Conservation (phyloP, 2,329 filamentous ascomycete species). For the Alternaria longipes region DNA sequence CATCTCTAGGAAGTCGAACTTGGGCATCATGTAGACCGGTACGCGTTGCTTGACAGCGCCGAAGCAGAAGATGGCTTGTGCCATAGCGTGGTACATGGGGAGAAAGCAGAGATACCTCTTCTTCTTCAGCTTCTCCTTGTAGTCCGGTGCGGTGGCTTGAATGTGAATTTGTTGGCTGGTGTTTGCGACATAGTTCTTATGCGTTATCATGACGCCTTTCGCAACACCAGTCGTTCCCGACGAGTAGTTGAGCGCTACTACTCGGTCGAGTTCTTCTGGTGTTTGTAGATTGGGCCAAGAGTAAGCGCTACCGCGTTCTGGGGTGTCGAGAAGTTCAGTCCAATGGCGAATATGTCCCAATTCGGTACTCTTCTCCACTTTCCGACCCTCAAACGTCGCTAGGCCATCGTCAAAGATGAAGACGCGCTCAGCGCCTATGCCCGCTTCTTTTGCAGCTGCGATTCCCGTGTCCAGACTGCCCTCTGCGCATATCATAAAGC, state of each 20-base stretch:
- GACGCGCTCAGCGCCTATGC: conserved; percentile 64
- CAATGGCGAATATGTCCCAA: conserved; percentile 65
- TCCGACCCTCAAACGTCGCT: conserved; percentile 56
- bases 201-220: conserved; percentile 85
- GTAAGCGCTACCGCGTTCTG: conserved; percentile 64
- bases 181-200: conserved; percentile 79
- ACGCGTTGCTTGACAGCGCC: conserved; percentile 64
- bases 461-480: conserved; percentile 69
- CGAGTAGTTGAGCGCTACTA: conserved; percentile 80
- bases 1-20: conserved; percentile 79
- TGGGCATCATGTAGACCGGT: conserved; percentile 79
- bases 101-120: conserved; percentile 70
- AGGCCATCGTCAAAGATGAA: conserved; percentile 71
- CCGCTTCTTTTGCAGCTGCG: conserved; percentile 69
- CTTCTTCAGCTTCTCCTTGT: conserved; percentile 54
- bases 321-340: conserved; percentile 64
- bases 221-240: conserved; percentile 82
- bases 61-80: conserved; percentile 74
- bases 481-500: conserved; percentile 72
- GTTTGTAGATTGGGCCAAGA: conserved; percentile 68
- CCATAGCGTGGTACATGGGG: conserved; percentile 65
- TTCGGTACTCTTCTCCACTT: conserved; percentile 45
- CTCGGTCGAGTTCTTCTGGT: conserved; percentile 60
- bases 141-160: conserved; percentile 58
- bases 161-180: conserved; percentile 67